Evolutionary conservation across 108 stramenopile genomes (phyloP), one percentile per base, ranked within the genome.

Genomic region (Thalassiosira profunda): DNA sequence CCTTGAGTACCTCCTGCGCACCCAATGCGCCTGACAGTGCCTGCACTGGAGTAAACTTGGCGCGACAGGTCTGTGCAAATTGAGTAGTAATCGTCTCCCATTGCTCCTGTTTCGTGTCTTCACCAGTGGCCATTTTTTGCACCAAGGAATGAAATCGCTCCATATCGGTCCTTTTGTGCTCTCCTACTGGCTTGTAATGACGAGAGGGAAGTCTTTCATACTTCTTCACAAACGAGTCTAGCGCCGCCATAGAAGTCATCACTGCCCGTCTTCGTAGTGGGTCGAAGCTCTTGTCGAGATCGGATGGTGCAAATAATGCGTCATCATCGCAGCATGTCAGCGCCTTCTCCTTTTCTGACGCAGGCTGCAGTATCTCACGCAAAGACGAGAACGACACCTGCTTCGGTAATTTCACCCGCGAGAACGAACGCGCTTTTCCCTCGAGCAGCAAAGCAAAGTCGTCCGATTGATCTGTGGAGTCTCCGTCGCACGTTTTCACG

Each of bases 201-300:
- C 33, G 34, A 24, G n/a, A 40, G 73, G 90, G 79, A 8, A 87
- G 66, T 6, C 85, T 42, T 8, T 61, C 55, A 35, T 88, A 52
- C 36, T 74, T 61, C 29, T 60, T 51, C 1, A 85, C 84, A 70
- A 89, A 91, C 20, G 23, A 31, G 38, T 78, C 82, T 46, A 93
- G 38, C n/a, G 86, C 81, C 31, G 74, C 59, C 74, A 95, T 91
- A 28, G 72, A 79, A 23, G 60, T 38, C 66, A 93, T 85, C 23
- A 91, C 54, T 8, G 86, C 84, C 35, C 25, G 48, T n/a, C 83
- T 61, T 34, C 94, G 57, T 12, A 53, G 44, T 21, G 75, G 74
- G 55, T 95, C 94, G 62, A 87, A 90, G 51, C 84, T 86, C 72
- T 95, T 95, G 42, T 93, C 94, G 8, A 93, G 76, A 64, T 95